Conservation (phyloP, 2,329 filamentous ascomycete species). For the Cladosporium austrohemisphaericum region DNA sequence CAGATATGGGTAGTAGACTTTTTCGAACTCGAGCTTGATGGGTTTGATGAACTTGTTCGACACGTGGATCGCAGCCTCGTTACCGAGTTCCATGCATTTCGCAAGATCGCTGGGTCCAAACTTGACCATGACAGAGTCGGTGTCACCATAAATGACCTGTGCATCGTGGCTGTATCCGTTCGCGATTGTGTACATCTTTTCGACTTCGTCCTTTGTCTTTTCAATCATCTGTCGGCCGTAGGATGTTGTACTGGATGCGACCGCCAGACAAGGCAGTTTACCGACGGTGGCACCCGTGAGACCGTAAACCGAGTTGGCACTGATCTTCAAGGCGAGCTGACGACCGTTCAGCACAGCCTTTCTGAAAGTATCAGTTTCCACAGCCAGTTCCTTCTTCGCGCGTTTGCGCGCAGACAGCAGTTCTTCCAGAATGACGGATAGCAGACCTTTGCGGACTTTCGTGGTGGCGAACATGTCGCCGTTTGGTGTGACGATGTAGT, state of each 20-base stretch:
- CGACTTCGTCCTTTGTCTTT: constrained; percentile 93
- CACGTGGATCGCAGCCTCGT: constrained; percentile 84
- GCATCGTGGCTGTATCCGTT: constrained; percentile 95
- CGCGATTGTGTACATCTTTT: constrained; percentile 80
- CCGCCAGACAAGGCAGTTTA: constrained; percentile 89
- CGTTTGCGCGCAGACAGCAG: constrained; percentile 86
- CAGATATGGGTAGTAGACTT: constrained; percentile 96
- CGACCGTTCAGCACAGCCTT: constrained; percentile 97
- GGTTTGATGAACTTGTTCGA: constrained; percentile 91
- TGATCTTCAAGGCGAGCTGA: constrained; percentile 92
- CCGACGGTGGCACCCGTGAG: constrained; percentile 93
- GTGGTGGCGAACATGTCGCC: constrained; percentile 87
- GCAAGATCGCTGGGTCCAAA: constrained; percentile 85
- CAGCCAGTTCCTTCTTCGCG: constrained; percentile 82
- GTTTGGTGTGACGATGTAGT: constrained; percentile 95
- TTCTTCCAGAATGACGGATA: constrained; percentile 95
- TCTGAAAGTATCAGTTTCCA: constrained; percentile 93
- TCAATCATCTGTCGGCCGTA: constrained; percentile 99
- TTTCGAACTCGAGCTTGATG: constrained; percentile 98
- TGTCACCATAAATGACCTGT: constrained; percentile 97
- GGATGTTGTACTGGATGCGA: constrained; percentile 94
- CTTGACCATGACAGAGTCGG: constrained; percentile 99
- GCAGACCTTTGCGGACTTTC: constrained; percentile 83
- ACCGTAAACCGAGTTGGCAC: constrained; percentile 96
- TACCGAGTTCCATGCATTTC: constrained; percentile 90